These are phyloP conservation scores for Coemansia sp. DNA, from an alignment of 192 early-diverging fungal genomes.

Conservation along the genomic window DNA sequence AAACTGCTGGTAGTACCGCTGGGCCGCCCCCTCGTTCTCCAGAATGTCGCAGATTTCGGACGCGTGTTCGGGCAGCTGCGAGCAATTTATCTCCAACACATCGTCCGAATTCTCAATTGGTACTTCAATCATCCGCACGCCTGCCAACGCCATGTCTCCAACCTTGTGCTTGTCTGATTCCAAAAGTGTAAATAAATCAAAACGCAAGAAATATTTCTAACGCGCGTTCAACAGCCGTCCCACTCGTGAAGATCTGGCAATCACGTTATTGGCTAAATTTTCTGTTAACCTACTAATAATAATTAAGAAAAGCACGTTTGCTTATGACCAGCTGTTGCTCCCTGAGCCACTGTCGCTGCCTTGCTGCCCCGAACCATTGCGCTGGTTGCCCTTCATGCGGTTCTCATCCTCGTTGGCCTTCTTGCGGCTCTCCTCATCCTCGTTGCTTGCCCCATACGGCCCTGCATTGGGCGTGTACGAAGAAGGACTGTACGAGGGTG, in stretches of 20 bases:
- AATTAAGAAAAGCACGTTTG: slow-evolving; percentile 4
- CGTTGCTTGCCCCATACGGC: slow-evolving; percentile 1
- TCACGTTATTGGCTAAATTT: too few species aligned
- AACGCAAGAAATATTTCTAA: too few species aligned
- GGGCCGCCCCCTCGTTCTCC: slow-evolving; percentile 61
- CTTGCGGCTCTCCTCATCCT: slow-evolving; percentile 7
- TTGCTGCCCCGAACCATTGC: slow-evolving; percentile 11
- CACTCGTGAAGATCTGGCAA: too few species aligned
- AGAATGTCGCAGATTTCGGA: slow-evolving; percentile 70
- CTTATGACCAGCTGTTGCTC: slow-evolving; percentile 46
- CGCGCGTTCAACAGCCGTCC: too few species aligned
- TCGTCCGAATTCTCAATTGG: slow-evolving; percentile 63
- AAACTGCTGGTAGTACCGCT: slow-evolving; percentile 68
- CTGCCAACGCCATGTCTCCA: slow-evolving; percentile 1
- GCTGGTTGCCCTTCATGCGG: slow-evolving; percentile 7
- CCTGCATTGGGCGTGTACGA: slow-evolving; percentile 9
- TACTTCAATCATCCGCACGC: slow-evolving; percentile 58
- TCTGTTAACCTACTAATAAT: background rate
- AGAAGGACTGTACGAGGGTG: slow-evolving; percentile 52
- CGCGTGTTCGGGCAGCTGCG: slow-evolving; percentile 58
- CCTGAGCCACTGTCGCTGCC: slow-evolving; percentile 15
- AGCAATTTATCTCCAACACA: slow-evolving; percentile 70
- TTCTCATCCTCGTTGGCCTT: slow-evolving; percentile 9
- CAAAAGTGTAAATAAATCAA: too few species aligned
- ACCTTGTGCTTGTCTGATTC: background rate